Evolutionary conservation across 495 filamentous ascomycete species (phyloP).

Genomic region (Lasiosphaeriaceae sp.): DNA sequence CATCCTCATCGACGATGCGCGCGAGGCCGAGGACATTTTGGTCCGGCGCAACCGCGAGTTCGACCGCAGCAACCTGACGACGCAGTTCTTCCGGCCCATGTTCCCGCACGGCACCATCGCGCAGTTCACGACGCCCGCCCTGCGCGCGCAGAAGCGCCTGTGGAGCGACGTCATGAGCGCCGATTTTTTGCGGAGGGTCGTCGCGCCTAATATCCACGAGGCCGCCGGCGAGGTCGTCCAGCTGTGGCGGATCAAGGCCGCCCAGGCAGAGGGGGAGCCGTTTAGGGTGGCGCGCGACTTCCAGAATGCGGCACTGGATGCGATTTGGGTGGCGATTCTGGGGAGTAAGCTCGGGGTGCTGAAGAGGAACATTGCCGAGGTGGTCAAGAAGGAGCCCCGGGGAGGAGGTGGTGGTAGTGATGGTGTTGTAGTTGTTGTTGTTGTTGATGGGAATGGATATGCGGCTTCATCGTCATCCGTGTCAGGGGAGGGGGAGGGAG

Average conservation of each 20-base stretch:
- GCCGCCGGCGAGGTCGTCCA: slow-evolving; percentile 23
- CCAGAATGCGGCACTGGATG: slow-evolving; percentile 28
- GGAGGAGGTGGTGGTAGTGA: neutral
- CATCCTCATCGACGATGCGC: slow-evolving; percentile 25
- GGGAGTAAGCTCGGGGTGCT: slow-evolving; percentile 22
- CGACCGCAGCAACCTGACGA: slow-evolving; percentile 17
- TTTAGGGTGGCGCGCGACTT: slow-evolving; percentile 28
- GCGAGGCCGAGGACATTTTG: slow-evolving; percentile 26
- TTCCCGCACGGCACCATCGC: slow-evolving; percentile 21
- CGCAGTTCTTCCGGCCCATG: slow-evolving; percentile 18
- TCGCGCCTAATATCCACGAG: slow-evolving; percentile 26
- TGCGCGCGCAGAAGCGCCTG: slow-evolving; percentile 20
- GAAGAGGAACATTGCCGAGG: slow-evolving; percentile 12
- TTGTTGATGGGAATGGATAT: too few relatives aligned
- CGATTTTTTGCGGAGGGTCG: slow-evolving; percentile 30
- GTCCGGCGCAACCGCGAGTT: slow-evolving; percentile 28
- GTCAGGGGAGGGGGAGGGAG: too few relatives aligned
- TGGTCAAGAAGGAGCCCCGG: neutral
- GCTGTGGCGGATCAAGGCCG: slow-evolving; percentile 22
- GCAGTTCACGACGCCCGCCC: slow-evolving; percentile 23
- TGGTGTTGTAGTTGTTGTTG: too few relatives aligned
- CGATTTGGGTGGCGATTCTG: slow-evolving; percentile 31
- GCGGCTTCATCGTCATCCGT: too few relatives aligned
- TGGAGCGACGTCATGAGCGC: slow-evolving; percentile 32
- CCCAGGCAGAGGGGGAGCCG: slow-evolving; percentile 1